A percentile compares a stretch with the other conserved stretches of the same genome.
Conservation (phyloP, 2,329 filamentous ascomycete genomes). For the Ophiostoma himal-ulmi region DNA sequence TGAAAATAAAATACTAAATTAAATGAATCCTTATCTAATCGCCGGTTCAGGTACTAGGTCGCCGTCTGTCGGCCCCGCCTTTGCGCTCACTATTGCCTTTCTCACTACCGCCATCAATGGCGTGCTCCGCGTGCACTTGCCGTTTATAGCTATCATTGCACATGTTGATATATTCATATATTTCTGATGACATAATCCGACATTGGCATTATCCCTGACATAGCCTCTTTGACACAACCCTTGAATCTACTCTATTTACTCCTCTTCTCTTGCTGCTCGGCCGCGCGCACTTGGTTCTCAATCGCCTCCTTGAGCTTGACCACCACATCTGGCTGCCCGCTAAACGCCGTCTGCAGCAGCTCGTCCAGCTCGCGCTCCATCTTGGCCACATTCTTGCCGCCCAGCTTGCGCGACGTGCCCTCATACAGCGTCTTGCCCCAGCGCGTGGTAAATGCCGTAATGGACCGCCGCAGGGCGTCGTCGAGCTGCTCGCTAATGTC, state of each 20-base stretch:
- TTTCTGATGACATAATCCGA: background rate
- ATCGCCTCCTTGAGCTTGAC: slow-evolving; percentile 57
- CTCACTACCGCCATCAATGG: background rate
- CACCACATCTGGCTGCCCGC: slow-evolving; percentile 54
- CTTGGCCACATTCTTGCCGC: slow-evolving; percentile 46
- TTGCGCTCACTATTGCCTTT: background rate
- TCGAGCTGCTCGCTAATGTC: slow-evolving; percentile 62
- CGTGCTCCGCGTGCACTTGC: background rate
- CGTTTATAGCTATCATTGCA: no score
- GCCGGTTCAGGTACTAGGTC: background rate
- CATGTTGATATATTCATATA: background rate
- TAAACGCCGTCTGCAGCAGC: slow-evolving; percentile 53
- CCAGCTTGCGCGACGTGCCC: slow-evolving; percentile 43
- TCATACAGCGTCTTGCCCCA: slow-evolving; percentile 51
- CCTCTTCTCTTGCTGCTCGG: slow-evolving; percentile 34
- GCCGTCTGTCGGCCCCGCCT: slow-evolving; percentile 6
- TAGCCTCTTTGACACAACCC: no score
- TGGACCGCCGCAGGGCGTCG: slow-evolving; percentile 55
- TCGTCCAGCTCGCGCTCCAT: slow-evolving; percentile 52
- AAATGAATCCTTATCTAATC: background rate
- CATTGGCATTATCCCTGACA: no score
- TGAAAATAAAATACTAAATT: background rate
- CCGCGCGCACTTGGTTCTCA: slow-evolving; percentile 34
- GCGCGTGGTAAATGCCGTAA: slow-evolving; percentile 56
- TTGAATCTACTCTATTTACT: background rate